These are phyloP conservation scores for Candida schatavii DNA, from an alignment of 805 yeast genomes.

Conservation along the genomic window DNA sequence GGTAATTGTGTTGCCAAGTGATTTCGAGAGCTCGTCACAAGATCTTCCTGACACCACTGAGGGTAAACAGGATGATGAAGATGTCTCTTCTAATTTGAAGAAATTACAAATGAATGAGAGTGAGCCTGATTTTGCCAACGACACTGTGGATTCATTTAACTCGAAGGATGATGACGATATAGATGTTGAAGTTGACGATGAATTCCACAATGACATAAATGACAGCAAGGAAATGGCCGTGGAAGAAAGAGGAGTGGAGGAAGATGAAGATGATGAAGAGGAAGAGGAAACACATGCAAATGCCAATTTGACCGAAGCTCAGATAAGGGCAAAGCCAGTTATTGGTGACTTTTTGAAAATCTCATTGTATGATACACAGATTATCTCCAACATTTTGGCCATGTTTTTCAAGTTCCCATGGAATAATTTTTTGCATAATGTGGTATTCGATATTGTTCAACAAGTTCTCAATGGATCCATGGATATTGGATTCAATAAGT, in stretches of 20 bases:
- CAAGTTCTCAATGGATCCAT: conserved; percentile 46
- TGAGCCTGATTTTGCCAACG: conserved; percentile 15
- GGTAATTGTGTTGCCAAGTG: conserved; percentile 33
- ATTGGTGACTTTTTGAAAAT: conserved; percentile 44
- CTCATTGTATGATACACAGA: conserved; percentile 41
- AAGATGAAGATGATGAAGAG: conserved; percentile 15
- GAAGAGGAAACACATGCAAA: conserved; percentile 44
- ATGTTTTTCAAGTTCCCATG: conserved; percentile 48
- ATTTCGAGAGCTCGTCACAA: background rate
- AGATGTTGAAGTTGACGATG: background rate
- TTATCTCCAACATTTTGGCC: conserved; percentile 37
- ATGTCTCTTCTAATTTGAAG: conserved; percentile 13
- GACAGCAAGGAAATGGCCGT: conserved; percentile 17
- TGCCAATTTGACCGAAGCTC: conserved; percentile 42
- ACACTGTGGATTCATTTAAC: conserved; percentile 39
- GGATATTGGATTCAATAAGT: conserved; percentile 49
- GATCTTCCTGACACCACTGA: conserved; percentile 12
- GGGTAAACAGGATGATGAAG: conserved; percentile 8
- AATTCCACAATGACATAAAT: background rate
- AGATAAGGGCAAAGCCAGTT: conserved; percentile 40
- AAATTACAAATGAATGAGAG: conserved; percentile 14
- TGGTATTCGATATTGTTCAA: conserved; percentile 46
- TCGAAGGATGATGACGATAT: conserved; percentile 15
- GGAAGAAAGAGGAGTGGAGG: background rate
- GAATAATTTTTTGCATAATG: conserved; percentile 47